Percentiles rank a stretch among this genome's conserved stretches.
These are phyloP conservation scores for Corylus heterophylla DNA, from an alignment of 306 rosid species.

Conservation along the genomic window DNA sequence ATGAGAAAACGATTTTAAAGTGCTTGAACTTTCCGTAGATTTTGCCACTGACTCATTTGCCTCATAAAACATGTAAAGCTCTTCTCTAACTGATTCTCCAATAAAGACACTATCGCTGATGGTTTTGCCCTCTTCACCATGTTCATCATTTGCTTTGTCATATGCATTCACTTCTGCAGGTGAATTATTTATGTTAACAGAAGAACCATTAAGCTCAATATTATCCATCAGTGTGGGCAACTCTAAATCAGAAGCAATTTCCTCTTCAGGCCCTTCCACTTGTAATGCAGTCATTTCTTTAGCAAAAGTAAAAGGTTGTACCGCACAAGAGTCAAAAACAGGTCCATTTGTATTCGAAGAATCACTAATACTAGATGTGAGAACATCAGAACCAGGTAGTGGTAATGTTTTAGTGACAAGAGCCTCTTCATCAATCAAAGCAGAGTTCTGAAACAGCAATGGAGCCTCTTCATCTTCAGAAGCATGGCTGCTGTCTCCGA, in stretches of 20 bases:
- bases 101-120: conserved; percentile 30
- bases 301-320: conserved; percentile 50
- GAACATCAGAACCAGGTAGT: conserved; percentile 45
- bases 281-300: conserved; percentile 48
- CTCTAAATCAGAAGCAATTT: conserved; percentile 43
- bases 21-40: conserved; percentile 37
- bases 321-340: conserved; percentile 43
- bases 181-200: conserved; percentile 28
- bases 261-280: conserved; percentile 49
- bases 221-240: conserved; percentile 34
- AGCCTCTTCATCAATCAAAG: conserved; percentile 46
- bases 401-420: conserved; percentile 25
- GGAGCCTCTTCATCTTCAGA: conserved; percentile 47
- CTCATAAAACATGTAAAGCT: conserved; percentile 78
- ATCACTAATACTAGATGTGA: conserved; percentile 32
- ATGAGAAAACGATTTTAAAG: conserved; percentile 41
- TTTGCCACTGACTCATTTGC: conserved; percentile 32
- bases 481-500: conserved; percentile 36
- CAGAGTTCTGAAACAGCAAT: conserved; percentile 50
- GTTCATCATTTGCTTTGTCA: conserved; percentile 37
- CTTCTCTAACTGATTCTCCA: conserved; percentile 66
- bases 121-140: conserved; percentile 29
- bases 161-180: conserved; percentile 33
- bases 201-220: conserved; percentile 29
- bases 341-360: conserved; percentile 27